Conservation (phyloP, 2,329 filamentous ascomycete genomes). For the Pseudofabraea citricarpa region DNA sequence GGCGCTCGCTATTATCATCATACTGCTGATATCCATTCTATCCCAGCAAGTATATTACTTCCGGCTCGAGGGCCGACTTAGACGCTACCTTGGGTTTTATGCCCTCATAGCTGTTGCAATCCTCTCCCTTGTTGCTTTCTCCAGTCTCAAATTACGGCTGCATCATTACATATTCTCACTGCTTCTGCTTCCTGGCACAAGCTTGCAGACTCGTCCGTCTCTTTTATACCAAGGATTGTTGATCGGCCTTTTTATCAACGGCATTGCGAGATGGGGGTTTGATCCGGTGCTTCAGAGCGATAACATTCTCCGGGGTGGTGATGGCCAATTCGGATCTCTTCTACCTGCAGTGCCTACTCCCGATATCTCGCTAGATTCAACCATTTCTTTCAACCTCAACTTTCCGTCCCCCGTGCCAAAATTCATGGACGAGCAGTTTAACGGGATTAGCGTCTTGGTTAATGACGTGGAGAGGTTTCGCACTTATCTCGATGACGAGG, state of each 20-base stretch:
- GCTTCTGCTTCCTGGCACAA: slow-evolving; percentile 81
- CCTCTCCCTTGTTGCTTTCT: slow-evolving; percentile 65
- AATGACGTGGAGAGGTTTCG: slow-evolving; percentile 81
- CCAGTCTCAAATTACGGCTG: slow-evolving; percentile 76
- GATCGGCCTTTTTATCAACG: slow-evolving; percentile 88
- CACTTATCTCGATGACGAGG: slow-evolving; percentile 58
- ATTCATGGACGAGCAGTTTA: slow-evolving; percentile 39
- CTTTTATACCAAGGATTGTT: slow-evolving; percentile 87
- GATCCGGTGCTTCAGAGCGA: slow-evolving; percentile 86
- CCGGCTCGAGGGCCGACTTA: slow-evolving; percentile 76
- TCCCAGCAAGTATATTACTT: slow-evolving; percentile 80
- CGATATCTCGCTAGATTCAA: slow-evolving; percentile 45
- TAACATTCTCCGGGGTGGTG: slow-evolving; percentile 63
- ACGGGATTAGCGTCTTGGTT: slow-evolving; percentile 75
- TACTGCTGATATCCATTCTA: slow-evolving; percentile 63
- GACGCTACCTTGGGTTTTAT: slow-evolving; percentile 75
- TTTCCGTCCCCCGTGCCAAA: slow-evolving; percentile 21
- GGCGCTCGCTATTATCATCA: slow-evolving; percentile 73
- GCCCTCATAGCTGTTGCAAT: slow-evolving; percentile 62
- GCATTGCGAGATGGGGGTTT: slow-evolving; percentile 91
- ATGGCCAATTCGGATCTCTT: slow-evolving; percentile 53
- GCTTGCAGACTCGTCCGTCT: slow-evolving; percentile 78
- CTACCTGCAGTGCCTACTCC: slow-evolving; percentile 51
- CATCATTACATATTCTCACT: slow-evolving; percentile 93
- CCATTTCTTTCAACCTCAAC: slow-evolving; percentile 31